Percentiles rank a stretch among this genome's conserved stretches.
phyloP scores from a whole-genome alignment of 2,329 filamentous ascomycete species.

The Blumeriella jaapii region DNA sequence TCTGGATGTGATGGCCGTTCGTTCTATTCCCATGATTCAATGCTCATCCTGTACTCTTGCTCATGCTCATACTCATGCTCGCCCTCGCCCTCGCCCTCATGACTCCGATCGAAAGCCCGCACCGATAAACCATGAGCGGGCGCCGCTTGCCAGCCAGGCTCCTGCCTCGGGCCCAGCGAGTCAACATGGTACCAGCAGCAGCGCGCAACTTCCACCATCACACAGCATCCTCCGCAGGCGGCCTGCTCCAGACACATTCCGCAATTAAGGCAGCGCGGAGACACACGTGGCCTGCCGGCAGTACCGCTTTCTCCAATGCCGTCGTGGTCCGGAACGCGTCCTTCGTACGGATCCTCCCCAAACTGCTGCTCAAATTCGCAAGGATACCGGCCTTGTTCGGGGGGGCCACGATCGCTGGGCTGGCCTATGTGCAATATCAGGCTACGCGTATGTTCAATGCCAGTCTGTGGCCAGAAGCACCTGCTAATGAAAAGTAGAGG shows the following conservation, averaged over 20 bases:
- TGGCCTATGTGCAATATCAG: constrained; percentile 94
- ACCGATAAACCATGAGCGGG: constrained; percentile 28
- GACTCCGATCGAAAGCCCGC: too few species aligned
- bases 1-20: too few species aligned
- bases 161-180: constrained; percentile 53
- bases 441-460: constrained; percentile 55
- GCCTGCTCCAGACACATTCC: constrained; percentile 55
- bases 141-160: constrained; percentile 64
- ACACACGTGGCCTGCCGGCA: constrained; percentile 64
- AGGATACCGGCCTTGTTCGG: constrained; percentile 87
- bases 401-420: constrained; percentile 71
- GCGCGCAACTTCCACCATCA: constrained; percentile 52
- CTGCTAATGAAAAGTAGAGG: constrained; percentile 37
- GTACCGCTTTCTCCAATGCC: constrained; percentile 74
- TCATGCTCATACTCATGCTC: too few species aligned
- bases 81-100: too few species aligned
- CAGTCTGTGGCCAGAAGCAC: not conserved
- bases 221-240: constrained; percentile 48
- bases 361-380: constrained; percentile 79
- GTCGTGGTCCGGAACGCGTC: constrained; percentile 52
- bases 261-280: constrained; percentile 48
- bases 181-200: constrained; percentile 38
- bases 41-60: too few species aligned
- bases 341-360: constrained; percentile 61
- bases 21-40: too few species aligned